Conservation (phyloP, 108 stramenopile species). For the Aurantiochytrium sp. region DNA sequence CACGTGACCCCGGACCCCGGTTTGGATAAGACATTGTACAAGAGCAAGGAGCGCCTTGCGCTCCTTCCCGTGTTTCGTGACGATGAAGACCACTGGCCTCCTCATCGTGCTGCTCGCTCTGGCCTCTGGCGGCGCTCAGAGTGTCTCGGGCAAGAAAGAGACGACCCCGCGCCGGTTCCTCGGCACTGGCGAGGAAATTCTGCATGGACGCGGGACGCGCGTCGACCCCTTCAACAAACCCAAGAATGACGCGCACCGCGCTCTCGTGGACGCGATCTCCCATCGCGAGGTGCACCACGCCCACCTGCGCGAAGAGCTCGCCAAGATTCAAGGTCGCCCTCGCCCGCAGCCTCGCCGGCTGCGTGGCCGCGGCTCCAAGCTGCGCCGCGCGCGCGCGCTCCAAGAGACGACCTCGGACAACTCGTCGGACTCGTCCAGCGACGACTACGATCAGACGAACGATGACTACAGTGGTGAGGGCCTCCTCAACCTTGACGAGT, state of each 20-base stretch:
- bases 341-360: background rate
- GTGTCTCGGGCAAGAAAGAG: background rate
- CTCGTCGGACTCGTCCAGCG: too few relatives aligned
- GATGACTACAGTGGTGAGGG: background rate
- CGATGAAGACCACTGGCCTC: too few relatives aligned
- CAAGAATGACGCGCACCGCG: background rate
- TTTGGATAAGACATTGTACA: too few relatives aligned
- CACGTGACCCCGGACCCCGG: too few relatives aligned
- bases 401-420: too few relatives aligned
- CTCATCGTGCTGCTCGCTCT: too few relatives aligned
- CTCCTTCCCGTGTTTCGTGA: too few relatives aligned
- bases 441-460: too few relatives aligned
- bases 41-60: too few relatives aligned
- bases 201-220: background rate
- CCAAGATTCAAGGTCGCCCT: background rate
- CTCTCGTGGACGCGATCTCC: background rate
- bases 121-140: background rate
- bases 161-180: background rate
- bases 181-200: background rate
- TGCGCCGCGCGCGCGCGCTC: too few relatives aligned
- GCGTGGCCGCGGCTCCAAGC: background rate
- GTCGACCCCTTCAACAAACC: background rate
- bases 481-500: background rate
- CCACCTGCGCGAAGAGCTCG: background rate
- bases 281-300: background rate